Percentiles rank a stretch among this genome's conserved stretches.
phyloP scores from a whole-genome alignment of 305 asterid genomes.

The Fraxinus ornus region DNA sequence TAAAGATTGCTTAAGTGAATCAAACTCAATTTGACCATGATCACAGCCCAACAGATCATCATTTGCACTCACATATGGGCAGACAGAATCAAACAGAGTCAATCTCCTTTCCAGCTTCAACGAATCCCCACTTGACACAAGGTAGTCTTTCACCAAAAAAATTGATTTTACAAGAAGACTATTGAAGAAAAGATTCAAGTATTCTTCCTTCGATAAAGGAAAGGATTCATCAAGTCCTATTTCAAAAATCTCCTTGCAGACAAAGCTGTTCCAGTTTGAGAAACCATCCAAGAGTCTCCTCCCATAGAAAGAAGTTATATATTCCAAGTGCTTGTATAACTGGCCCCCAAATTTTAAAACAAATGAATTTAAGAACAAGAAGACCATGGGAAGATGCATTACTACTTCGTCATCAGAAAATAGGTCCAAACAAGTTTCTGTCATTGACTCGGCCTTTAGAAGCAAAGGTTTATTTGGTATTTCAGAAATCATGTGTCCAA shows the following conservation, averaged over 20 bases:
- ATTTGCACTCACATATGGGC: constrained; percentile 43
- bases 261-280: constrained; percentile 64
- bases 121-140: constrained; percentile 39
- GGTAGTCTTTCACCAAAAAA: constrained; percentile 41
- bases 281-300: constrained; percentile 52
- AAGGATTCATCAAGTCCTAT: constrained; percentile 40
- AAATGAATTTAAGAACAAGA: constrained; percentile 47
- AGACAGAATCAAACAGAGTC: constrained; percentile 60
- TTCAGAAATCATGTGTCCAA: constrained; percentile 57
- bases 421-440: constrained; percentile 30
- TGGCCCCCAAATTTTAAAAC: constrained; percentile 47
- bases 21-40: constrained; percentile 40
- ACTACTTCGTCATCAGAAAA: constrained; percentile 58
- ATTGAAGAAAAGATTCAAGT: constrained; percentile 43
- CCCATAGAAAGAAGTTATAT: constrained; percentile 47
- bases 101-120: constrained; percentile 45
- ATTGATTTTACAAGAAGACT: constrained; percentile 77
- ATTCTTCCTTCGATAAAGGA: constrained; percentile 51
- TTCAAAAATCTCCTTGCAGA: constrained; percentile 43
- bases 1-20: constrained; percentile 51
- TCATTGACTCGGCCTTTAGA: constrained; percentile 28
- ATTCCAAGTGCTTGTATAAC: constrained; percentile 38
- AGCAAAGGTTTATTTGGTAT: constrained; percentile 37
- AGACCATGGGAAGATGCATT: constrained; percentile 69
- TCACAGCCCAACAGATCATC: constrained; percentile 50